These are phyloP conservation scores for Eucalyptus pauciflora DNA, from an alignment of 345 rosid species.

Conservation along the genomic window DNA sequence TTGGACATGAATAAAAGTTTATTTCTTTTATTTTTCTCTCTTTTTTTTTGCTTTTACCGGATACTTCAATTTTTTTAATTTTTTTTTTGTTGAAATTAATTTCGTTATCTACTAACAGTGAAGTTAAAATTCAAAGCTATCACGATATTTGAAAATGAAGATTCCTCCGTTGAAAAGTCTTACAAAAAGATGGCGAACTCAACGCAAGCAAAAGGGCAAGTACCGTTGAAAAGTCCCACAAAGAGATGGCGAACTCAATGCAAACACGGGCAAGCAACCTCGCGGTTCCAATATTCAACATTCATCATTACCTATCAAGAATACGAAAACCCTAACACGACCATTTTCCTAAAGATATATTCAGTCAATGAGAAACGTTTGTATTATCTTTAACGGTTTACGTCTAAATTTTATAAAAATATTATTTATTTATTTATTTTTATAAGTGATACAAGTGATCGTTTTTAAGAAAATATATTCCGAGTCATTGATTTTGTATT, in stretches of 20 bases:
- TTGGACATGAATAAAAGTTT: background rate
- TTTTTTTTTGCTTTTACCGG: no score
- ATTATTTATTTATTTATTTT: rapidly evolving
- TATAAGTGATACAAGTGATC: rapidly evolving
- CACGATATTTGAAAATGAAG: background rate
- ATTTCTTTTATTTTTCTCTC: background rate
- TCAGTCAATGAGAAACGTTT: rapidly evolving
- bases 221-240: background rate
- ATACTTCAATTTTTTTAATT: no score
- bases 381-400: rapidly evolving
- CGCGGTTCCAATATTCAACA: background rate
- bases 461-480: rapidly evolving
- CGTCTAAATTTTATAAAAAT: background rate
- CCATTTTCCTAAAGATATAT: background rate
- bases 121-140: background rate
- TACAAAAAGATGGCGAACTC: background rate
- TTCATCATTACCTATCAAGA: background rate
- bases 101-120: background rate
- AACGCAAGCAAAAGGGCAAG: background rate
- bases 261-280: background rate
- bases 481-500: background rate
- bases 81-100: no score
- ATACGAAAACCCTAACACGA: background rate
- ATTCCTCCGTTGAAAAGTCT: background rate
- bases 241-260: background rate